Evolutionary conservation across 2,329 filamentous ascomycete genomes (phyloP), one percentile per base, ranked within the genome.

Genomic region (Dactylellina drechsleri): DNA sequence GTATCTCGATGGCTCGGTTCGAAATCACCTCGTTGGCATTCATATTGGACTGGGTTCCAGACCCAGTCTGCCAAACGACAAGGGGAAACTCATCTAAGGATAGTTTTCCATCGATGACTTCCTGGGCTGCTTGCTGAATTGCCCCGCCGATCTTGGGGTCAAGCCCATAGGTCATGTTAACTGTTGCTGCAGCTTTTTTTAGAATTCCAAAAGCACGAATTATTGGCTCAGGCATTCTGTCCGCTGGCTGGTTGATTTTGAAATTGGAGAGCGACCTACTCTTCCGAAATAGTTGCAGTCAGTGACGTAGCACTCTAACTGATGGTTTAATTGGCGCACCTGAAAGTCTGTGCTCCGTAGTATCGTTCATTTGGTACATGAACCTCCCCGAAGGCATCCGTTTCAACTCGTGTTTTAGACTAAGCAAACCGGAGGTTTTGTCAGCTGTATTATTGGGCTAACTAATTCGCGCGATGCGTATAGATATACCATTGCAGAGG

Each of bases 21-120:
- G 94, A 97, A 84, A 99, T 98, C 84, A 99, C 95, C 84, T 99
- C 95, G 86, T 99, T 99, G 82, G 94, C 93, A 85, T 99, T 99
- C 95, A 98, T 98, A 89, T 97, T 98, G 83, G 93, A 97, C 86
- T 98, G 95, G 31, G 95, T 98, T 82, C 95, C 95, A 59, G 95
- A 98, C 77, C 95, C 95, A 65, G 95, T 99, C 86, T 99, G 95
- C 95, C 95, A 99, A 81, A 99, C 94, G 68, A 98, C 94, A 76
- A 98, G 91, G 78, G 95, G 95, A 85, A 99, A 98, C 86, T 98
- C 94, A 16, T 70, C 66, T 1, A 31, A 20, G 16, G 65, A 66
- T 26, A 70, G 59, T 53, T 70, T 70, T 80, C 95, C 89, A 77
- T 92, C 90, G 68, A 94, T 93, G 47, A 99, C 94, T 85, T 99